A percentile compares a stretch with the other conserved stretches of the same genome.
phyloP scores from a whole-genome alignment of 768 basidiomycete species.

The Suillus discolor region DNA sequence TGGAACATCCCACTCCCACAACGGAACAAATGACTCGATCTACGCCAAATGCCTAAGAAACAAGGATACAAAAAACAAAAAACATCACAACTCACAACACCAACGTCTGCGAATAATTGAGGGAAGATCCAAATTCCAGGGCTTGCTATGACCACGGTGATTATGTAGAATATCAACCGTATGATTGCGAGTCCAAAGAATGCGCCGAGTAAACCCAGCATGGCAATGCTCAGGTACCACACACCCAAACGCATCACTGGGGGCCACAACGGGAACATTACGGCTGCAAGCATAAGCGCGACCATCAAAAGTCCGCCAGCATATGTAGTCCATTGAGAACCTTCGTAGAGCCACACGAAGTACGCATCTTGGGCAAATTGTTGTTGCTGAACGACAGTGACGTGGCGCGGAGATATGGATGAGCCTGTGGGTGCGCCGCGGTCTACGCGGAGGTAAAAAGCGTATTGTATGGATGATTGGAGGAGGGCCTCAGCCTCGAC shows the following conservation, averaged over 20 bases:
- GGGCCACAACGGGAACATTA: conserved; percentile 99
- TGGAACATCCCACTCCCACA: conserved; percentile 95
- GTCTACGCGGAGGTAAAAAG: conserved; percentile 93
- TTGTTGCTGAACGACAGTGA: conserved; percentile 73
- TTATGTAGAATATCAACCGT: conserved; percentile 89
- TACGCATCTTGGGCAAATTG: conserved; percentile 78
- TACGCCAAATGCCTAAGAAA: conserved; percentile 32
- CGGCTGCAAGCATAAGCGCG: conserved; percentile 88
- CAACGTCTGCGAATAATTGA: conserved; percentile 95
- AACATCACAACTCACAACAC: conserved; percentile 75
- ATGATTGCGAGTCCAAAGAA: conserved; percentile 92
- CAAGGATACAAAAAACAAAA: background rate
- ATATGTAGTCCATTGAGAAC: conserved; percentile 91
- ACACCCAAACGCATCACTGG: conserved; percentile 89
- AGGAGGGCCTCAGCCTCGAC: conserved; percentile 73
- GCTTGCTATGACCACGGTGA: conserved; percentile 82
- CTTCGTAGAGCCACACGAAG: conserved; percentile 97
- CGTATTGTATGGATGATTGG: conserved; percentile 70
- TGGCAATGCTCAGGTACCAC: conserved; percentile 90
- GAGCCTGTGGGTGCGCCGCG: conserved; percentile 56
- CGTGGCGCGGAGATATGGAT: conserved; percentile 73
- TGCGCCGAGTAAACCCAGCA: conserved; percentile 84
- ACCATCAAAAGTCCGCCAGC: conserved; percentile 92
- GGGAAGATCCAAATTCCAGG: conserved; percentile 99
- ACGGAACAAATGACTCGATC: conserved; percentile 96